Conservation (phyloP, 805 yeast genomes). For the Wickerhamomyces xylosicus region DNA sequence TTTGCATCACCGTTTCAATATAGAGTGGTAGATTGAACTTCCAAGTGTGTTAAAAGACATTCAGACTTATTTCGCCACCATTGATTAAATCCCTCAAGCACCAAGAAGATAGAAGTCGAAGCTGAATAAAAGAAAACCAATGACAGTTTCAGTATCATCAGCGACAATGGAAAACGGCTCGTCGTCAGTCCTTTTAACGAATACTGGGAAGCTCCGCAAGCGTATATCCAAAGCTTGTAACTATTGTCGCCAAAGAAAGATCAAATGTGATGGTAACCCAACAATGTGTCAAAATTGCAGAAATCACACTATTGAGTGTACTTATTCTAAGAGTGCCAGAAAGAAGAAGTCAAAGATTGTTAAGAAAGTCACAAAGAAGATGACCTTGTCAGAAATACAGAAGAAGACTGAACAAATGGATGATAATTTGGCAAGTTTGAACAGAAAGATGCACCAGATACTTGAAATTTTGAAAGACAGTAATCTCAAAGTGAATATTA, state of each 20-base stretch:
- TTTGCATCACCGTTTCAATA: too few species aligned
- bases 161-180: background rate
- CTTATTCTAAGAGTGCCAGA: conserved; percentile 33
- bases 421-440: conserved; percentile 6
- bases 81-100: too few species aligned
- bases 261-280: conserved; percentile 26
- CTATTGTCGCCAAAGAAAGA: conserved; percentile 31
- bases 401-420: conserved; percentile 13
- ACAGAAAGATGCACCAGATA: conserved; percentile 8
- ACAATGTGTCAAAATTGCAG: conserved; percentile 70
- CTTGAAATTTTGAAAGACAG: conserved; percentile 7
- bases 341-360: conserved; percentile 11
- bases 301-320: conserved; percentile 72
- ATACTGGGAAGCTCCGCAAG: conserved; percentile 13
- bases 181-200: background rate
- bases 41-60: too few species aligned
- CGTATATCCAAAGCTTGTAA: conserved; percentile 30
- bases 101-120: too few species aligned
- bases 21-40: too few species aligned
- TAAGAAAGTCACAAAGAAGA: conserved; percentile 7
- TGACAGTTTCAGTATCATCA: background rate
- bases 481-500: too few species aligned
- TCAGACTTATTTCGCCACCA: too few species aligned
- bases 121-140: too few species aligned
- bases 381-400: conserved; percentile 16